Evolutionary conservation across 1,284 basidiomycete species (phyloP), one percentile per base, ranked within the genome.

Genomic region (Cutaneotrichosporon cutaneum): DNA sequence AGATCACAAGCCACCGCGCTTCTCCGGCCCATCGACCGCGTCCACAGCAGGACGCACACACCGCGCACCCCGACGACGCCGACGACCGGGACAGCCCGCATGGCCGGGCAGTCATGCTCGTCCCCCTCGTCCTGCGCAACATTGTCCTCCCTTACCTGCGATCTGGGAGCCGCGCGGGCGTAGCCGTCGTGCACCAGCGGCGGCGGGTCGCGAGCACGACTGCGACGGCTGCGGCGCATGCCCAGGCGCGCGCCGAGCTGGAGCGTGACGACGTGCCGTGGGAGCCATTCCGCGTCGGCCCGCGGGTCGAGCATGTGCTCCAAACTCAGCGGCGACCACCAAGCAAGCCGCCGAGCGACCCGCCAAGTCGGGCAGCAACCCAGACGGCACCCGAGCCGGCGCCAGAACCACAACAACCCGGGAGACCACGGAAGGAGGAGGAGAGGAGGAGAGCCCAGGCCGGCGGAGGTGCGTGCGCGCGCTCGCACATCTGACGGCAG

Each of bases 31-130:
- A 16, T 22, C n/a, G 39, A 42, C 16, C 39, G 39, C 39, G 39
- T 42, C 32, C n/a, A 33, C 33, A 33, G n/a, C 4, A 33, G 30
- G 21, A 53, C 32, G 16, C 26, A 16, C 10, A 21, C 51, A 36
- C 22, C 33, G 18, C 35, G 30, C 30, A 54, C 21, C 7, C 5
- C 51, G 51, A 30, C 51, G 33, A 35, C 14, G 32, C 6, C 54
- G 32, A 33, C 54, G 39, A 42, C 54, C 26, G 11, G 18, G 54
- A 44, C 36, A 21, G 56, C 53, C 63, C 54, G 48, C 55, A 57
- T 58, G 64, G 58, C 61, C 58, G 64, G 56, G 61, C 61, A 55
- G 64, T 59, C 56, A 66, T 66, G 64, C 61, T 66, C 26, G 64
- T 63, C 18, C 59, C 64, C 45, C 51, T 56, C 36, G 64, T 66